A percentile compares a stretch with the other conserved stretches of the same genome.
Evolutionary conservation across 2,329 filamentous ascomycete genomes (phyloP).

Genomic region (Botrytis squamosa): DNA sequence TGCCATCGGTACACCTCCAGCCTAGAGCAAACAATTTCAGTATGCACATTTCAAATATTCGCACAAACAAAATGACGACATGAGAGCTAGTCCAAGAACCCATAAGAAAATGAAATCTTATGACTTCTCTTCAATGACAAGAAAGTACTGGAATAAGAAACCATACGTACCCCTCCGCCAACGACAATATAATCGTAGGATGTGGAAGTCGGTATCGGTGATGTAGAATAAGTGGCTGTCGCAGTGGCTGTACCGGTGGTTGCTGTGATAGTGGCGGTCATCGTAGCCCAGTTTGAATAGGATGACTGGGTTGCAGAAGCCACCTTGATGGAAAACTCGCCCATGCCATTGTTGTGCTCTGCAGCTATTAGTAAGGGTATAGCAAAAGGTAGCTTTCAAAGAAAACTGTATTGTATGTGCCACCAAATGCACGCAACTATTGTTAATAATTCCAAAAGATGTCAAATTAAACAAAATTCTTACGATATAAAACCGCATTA

Average conservation of each 20-base stretch:
- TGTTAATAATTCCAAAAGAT: neutral
- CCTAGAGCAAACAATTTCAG: constrained; percentile 27
- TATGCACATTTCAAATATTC: neutral
- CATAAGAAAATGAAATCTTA: neutral
- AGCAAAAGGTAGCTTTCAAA: constrained; percentile 38
- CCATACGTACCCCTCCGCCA: constrained; percentile 45
- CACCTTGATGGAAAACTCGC: constrained; percentile 49
- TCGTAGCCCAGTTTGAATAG: constrained; percentile 39
- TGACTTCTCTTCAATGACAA: neutral
- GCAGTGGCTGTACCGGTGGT: constrained; percentile 40
- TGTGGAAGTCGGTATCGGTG: constrained; percentile 46
- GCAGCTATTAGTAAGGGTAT: constrained; percentile 27
- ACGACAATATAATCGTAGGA: constrained; percentile 56
- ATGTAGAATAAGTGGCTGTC: constrained; percentile 50
- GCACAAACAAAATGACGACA: neutral
- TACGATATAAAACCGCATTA: constrained; percentile 22
- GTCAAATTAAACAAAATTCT: neutral
- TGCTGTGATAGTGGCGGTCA: constrained; percentile 35
- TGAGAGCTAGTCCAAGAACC: neutral
- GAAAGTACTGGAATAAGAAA: neutral
- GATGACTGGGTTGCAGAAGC: constrained; percentile 44
- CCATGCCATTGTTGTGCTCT: constrained; percentile 55
- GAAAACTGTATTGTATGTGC: constrained; percentile 37
- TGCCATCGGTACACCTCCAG: constrained; percentile 55
- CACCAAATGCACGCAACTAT: neutral